These are phyloP conservation scores for Brasilioporus rufonigricans DNA, from an alignment of 768 basidiomycete genomes.

Conservation along the genomic window DNA sequence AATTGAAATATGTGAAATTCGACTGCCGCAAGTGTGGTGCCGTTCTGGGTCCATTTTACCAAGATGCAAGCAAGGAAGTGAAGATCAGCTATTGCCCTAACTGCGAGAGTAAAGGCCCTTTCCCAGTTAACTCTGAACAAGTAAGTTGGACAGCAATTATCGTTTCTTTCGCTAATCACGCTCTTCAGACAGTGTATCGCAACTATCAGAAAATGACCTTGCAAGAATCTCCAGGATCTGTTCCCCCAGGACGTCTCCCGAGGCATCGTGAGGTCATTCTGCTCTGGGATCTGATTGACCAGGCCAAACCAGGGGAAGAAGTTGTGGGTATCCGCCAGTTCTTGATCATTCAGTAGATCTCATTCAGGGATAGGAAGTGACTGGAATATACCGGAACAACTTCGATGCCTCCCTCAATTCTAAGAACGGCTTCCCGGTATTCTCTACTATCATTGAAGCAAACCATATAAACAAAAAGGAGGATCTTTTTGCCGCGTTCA, in stretches of 20 bases:
- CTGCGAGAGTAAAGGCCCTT: constrained; percentile 94
- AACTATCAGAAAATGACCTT: constrained; percentile 99
- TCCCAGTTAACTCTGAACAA: constrained; percentile 95
- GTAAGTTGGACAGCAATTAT: constrained; percentile 38
- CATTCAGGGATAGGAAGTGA: constrained; percentile 71
- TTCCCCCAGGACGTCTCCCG: constrained; percentile 95
- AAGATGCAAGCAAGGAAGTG: constrained; percentile 93
- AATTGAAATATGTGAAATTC: constrained; percentile 98
- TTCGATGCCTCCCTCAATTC: constrained; percentile 97
- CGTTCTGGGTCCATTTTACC: constrained; percentile 96
- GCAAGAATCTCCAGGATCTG: constrained; percentile 96
- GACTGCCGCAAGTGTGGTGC: constrained; percentile 94
- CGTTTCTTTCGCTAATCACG: background rate
- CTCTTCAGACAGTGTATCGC: constrained; percentile 86
- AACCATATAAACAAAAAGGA: constrained; percentile 99
- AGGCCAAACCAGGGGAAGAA: constrained; percentile 98
- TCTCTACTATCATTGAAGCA: constrained; percentile 96
- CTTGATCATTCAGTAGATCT: constrained; percentile 2
- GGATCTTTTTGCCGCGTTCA: constrained; percentile 97
- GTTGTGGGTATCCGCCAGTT: constrained; percentile 55
- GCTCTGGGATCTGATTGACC: constrained; percentile 97
- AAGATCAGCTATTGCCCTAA: constrained; percentile 92
- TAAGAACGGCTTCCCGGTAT: constrained; percentile 99
- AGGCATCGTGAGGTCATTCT: constrained; percentile 96
- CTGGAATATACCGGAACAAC: constrained; percentile 97